These are phyloP conservation scores for Sphagnum fallax DNA, from an alignment of 228 moss, liverwort and hornwort species.

Conservation along the genomic window DNA sequence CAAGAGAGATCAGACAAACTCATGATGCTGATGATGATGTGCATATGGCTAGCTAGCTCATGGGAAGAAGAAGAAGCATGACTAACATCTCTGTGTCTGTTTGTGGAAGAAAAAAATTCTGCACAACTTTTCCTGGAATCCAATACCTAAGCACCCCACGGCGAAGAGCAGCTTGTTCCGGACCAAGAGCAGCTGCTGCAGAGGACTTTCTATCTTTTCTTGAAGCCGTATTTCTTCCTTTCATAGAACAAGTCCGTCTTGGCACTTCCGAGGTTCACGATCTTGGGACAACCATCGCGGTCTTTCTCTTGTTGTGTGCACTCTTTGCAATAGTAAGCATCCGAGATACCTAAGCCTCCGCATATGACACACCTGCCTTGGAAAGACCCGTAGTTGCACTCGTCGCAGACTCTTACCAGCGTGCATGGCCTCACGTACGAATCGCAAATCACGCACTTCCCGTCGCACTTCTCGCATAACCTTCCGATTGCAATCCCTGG, in stretches of 20 bases:
- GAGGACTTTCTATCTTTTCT: constrained; percentile 31
- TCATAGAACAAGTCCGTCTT: constrained; percentile 56
- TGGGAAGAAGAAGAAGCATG: too few species aligned
- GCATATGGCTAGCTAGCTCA: too few species aligned
- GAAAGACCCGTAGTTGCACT: constrained; percentile 57
- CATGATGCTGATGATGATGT: too few species aligned
- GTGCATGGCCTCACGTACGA: constrained; percentile 57
- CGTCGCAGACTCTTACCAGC: constrained; percentile 48
- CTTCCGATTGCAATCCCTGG: constrained; percentile 58
- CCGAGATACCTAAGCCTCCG: constrained; percentile 49
- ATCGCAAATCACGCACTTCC: constrained; percentile 60
- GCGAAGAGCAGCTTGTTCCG: too few species aligned
- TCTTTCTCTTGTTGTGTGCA: constrained; percentile 64
- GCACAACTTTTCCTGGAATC: too few species aligned
- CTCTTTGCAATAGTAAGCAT: constrained; percentile 58
- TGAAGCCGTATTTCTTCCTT: constrained; percentile 60
- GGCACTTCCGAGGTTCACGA: constrained; percentile 52
- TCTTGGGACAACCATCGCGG: constrained; percentile 54
- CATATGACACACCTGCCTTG: constrained; percentile 59
- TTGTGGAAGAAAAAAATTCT: too few species aligned
- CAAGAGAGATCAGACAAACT: too few species aligned
- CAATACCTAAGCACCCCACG: too few species aligned
- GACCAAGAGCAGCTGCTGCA: too few species aligned
- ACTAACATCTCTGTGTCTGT: too few species aligned
- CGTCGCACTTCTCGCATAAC: constrained; percentile 57